phyloP scores from a whole-genome alignment of 176 grass and related monocot species.

The Hyparrhenia diplandra region DNA sequence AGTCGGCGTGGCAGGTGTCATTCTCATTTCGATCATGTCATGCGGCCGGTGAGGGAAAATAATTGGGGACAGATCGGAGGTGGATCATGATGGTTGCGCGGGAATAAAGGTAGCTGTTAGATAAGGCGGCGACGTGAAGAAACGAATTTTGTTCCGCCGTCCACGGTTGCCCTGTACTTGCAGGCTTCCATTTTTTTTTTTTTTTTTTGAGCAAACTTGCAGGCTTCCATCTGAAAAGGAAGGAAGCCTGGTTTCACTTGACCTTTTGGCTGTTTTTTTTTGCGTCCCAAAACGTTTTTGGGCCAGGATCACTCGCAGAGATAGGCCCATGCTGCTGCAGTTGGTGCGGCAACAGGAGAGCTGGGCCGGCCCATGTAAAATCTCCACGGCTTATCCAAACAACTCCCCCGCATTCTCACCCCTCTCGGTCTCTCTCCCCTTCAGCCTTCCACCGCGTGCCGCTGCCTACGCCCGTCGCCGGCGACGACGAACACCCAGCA shows the following conservation, averaged over 20 bases:
- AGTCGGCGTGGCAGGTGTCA: not conserved
- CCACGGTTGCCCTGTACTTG: too few relatives aligned
- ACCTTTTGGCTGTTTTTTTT: too few relatives aligned
- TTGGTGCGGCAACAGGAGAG: not conserved
- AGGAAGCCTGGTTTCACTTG: too few relatives aligned
- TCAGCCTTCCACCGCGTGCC: not conserved
- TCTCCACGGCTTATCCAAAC: not conserved
- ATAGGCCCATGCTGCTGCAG: not conserved
- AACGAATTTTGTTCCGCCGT: constrained; percentile 23
- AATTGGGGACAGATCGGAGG: not conserved
- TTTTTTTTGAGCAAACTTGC: too few relatives aligned
- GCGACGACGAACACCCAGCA: not conserved
- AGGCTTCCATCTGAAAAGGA: too few relatives aligned
- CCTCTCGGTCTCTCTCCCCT: not conserved
- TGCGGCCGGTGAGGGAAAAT: not conserved
- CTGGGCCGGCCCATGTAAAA: not conserved
- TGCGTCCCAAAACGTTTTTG: too few relatives aligned
- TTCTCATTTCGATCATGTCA: not conserved
- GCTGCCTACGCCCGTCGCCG: not conserved
- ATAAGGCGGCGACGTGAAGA: constrained; percentile 8
- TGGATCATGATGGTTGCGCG: not conserved
- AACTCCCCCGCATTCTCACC: too few relatives aligned
- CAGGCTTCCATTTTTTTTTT: too few relatives aligned
- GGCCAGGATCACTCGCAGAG: too few relatives aligned
- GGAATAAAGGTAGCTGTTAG: constrained; percentile 40